Evolutionary conservation across 305 asterid genomes (phyloP), one percentile per base, ranked within the genome.

Genomic region (Fraxinus baroniana): DNA sequence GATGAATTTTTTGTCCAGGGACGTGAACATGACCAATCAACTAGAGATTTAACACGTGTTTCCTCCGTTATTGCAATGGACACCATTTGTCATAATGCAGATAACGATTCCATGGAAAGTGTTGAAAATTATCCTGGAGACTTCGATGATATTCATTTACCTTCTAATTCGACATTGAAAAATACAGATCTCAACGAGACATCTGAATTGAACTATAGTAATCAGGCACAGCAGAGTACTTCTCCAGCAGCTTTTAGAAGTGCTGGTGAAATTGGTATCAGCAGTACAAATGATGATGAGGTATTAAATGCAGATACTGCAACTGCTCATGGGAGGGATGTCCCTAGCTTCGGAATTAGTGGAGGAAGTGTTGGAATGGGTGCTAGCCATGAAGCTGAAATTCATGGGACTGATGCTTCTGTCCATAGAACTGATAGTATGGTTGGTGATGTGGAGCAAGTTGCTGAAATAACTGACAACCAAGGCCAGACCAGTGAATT

Each of bases 381-480:
- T 84, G 99, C 99, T 74, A 95, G 99, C 91, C 98, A 97, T 90
- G 99, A 97, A 92, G 99, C 99, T 88, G 99, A 97, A 88, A 95
- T 97, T 81, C 98, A 97, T 75, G 98, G 99, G 71, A 86, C 87
- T 76, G 95, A 86, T 85, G 93, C 92, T 77, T 92, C 94, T 84
- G 85, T 93, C 77, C 91, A 93, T 76, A 90, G 99, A 91, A 85
- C 92, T 57, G 97, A 94, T 85, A 95, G 98, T 79, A 90, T 90
- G 57, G 93, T 91, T 26, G 98, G 97, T 86, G 98, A 95, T 84
- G 96, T 90, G 57, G 99, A 97, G 82, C 97, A 92, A 68, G 66
- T 93, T 83, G 95, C 96, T 89, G 99, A 97, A 89, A 83, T 95
- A 74, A 95, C 97, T 39, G 98, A 97, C 83, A 94, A 93, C 86